Base-by-base conservation (phyloP, 768 basidiomycete species). In the Exsudoporus frostii region DNA sequence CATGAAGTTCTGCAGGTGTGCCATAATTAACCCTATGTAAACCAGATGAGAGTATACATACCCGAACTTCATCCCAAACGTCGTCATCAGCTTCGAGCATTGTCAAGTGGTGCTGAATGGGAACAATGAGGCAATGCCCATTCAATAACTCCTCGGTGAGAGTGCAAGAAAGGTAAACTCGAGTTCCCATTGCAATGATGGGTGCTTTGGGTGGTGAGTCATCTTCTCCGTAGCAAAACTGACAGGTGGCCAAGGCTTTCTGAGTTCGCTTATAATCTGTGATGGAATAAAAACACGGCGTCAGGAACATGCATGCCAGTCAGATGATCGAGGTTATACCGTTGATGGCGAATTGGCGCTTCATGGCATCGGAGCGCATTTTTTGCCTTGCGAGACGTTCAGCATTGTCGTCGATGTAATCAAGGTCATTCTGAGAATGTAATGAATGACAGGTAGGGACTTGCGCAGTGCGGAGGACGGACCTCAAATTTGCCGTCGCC, bases 401-500 rank as follows among this genome's bases (percentile, higher is more conserved):
- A 1, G 93, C 94, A 66, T 98, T 96, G 58, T 98, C 97, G 59
- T 99, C 97, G 57, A 97, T 87, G 61, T 98, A 98, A 42, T 98
- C 97, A 30, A 95, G 74, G 62, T 95, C 83, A 58, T 88, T 87
- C 88, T 93, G 50, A 10, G 38, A 51, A 38, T 14, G 22, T 14
- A 19, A 48, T 54, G 25, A 37, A 20, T 22, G 20, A 45, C 10
- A 20, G 24, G 1, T 8, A 39, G 32, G 13, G 10, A 43, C 27
- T 38, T 2, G 5, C 14, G 17, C 20, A 19, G 4, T 7, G 22
- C 14, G 34, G 7, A 47, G 8, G 20, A 56, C 78, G 41, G 58
- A 91, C 92, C 75, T 91, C 73, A 65, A 93, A 99, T 61, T 88
- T 89, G 5, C 85, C 85, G 68, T 98, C 96, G 4, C 84, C 80